Percentiles rank a stretch among this genome's conserved stretches.
Evolutionary conservation across 2,329 filamentous ascomycete species (phyloP).

Genomic region (Colletotrichum orbiculare): DNA sequence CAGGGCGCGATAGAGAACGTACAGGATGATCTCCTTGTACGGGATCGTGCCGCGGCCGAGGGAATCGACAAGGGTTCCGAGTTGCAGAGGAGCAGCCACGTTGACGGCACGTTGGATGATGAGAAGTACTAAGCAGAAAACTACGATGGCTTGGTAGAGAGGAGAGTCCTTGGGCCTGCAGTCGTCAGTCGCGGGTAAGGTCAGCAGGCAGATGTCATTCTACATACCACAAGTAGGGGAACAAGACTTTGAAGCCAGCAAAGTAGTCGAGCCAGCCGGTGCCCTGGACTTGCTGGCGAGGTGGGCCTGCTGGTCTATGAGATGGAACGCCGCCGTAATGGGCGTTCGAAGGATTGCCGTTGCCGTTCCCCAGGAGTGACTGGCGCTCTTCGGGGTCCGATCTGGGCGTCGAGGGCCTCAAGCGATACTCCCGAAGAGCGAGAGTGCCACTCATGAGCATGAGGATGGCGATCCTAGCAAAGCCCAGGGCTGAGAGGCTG

Average conservation of each 20-base stretch:
- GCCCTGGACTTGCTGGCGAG: slow-evolving; percentile 46
- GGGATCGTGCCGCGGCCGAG: slow-evolving; percentile 55
- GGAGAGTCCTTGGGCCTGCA: slow-evolving; percentile 55
- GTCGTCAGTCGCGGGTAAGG: slow-evolving; percentile 23
- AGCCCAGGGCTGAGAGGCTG: slow-evolving; percentile 44
- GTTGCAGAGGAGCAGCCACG: slow-evolving; percentile 54
- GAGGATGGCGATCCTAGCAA: slow-evolving; percentile 47
- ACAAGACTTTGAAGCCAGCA: slow-evolving; percentile 56
- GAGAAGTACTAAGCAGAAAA: slow-evolving; percentile 54
- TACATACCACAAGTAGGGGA: slow-evolving; percentile 57
- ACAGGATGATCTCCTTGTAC: slow-evolving; percentile 55
- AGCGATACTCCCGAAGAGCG: slow-evolving; percentile 44
- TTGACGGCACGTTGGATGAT: slow-evolving; percentile 57
- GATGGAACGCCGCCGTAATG: slow-evolving; percentile 42
- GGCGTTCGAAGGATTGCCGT: slow-evolving; percentile 40
- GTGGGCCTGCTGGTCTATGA: slow-evolving; percentile 2
- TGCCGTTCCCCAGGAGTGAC: slow-evolving; percentile 53
- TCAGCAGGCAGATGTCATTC: not conserved
- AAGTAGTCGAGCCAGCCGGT: slow-evolving; percentile 59
- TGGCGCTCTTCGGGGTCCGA: slow-evolving; percentile 49
- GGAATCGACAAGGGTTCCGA: slow-evolving; percentile 53
- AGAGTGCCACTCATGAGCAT: slow-evolving; percentile 49
- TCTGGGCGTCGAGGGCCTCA: slow-evolving; percentile 41
- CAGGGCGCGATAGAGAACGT: slow-evolving; percentile 55
- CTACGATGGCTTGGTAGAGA: slow-evolving; percentile 52